Conservation (phyloP, 1,284 basidiomycete genomes). For the Psilocybe mexicana region DNA sequence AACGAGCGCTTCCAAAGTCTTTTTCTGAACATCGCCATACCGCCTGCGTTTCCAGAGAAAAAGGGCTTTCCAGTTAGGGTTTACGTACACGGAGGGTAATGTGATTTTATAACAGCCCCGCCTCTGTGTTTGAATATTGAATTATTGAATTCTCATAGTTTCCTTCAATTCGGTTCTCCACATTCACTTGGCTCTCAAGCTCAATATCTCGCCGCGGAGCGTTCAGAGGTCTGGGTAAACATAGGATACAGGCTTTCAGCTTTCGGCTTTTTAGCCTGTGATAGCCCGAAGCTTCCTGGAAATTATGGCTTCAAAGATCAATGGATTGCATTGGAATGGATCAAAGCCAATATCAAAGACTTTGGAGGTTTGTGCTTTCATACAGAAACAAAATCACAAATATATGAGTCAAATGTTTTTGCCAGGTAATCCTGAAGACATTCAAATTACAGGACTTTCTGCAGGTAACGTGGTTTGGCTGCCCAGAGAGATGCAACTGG, state of each 20-base stretch:
- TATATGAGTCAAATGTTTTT: not conserved
- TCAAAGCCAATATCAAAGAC: constrained; percentile 54
- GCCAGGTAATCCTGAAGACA: constrained; percentile 56
- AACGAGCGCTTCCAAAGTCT: constrained; percentile 37
- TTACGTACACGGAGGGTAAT: constrained; percentile 74
- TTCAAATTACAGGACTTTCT: constrained; percentile 68
- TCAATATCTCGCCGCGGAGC: constrained; percentile 64
- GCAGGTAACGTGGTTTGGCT: constrained; percentile 47
- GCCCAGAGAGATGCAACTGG: too few species aligned
- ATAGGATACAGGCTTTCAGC: constrained; percentile 72
- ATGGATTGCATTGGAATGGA: constrained; percentile 64
- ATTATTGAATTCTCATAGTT: constrained; percentile 41
- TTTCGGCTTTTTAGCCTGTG: constrained; percentile 72
- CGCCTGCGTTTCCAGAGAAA: constrained; percentile 52
- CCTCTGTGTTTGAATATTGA: not conserved
- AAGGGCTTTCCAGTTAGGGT: constrained; percentile 65
- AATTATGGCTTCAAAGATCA: constrained; percentile 84
- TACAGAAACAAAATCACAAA: not conserved
- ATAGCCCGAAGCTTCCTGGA: constrained; percentile 57
- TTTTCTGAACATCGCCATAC: constrained; percentile 70
- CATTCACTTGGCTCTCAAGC: constrained; percentile 59
- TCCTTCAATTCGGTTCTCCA: constrained; percentile 79
- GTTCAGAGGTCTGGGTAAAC: constrained; percentile 71
- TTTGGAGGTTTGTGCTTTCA: constrained; percentile 53
- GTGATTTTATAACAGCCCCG: not conserved